Conservation (phyloP, 139 green algal genomes). For the Diplosphaera chodatii region DNA sequence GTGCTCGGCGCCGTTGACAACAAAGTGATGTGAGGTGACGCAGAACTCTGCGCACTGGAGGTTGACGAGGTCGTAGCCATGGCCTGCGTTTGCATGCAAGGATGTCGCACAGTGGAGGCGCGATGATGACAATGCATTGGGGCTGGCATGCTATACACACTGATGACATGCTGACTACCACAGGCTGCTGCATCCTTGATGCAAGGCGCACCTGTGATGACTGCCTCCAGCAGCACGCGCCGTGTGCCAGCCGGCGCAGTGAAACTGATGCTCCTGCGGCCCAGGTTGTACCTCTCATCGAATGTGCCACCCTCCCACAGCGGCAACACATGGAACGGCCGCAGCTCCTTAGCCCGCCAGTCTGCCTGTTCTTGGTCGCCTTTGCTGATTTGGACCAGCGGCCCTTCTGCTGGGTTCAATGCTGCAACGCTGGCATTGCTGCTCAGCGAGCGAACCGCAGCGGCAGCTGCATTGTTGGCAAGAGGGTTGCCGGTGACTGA, state of each 20-base stretch:
- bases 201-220: conserved; percentile 26
- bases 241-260: conserved; percentile 6
- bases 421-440: no score
- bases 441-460: no score
- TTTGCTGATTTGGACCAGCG: no score
- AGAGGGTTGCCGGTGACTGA: no score
- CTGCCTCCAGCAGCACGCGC: conserved; percentile 18
- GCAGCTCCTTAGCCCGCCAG: background rate
- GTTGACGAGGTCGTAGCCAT: conserved; percentile 31
- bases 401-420: no score
- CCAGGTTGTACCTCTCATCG: conserved; percentile 23
- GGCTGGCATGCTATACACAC: no score
- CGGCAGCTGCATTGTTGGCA: no score
- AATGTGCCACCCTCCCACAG: conserved; percentile 27
- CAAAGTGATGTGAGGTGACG: conserved; percentile 29
- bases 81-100: no score
- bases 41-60: conserved; percentile 47
- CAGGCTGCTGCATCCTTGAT: background rate
- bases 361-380: background rate
- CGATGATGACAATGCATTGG: no score
- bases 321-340: background rate
- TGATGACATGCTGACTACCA: no score
- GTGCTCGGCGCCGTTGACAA: conserved; percentile 33
- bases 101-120: no score
- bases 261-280: conserved; percentile 10